Evolutionary conservation across 177 flowering plant genomes (phyloP).

Genomic region (Tripterygium wilfordii): DNA sequence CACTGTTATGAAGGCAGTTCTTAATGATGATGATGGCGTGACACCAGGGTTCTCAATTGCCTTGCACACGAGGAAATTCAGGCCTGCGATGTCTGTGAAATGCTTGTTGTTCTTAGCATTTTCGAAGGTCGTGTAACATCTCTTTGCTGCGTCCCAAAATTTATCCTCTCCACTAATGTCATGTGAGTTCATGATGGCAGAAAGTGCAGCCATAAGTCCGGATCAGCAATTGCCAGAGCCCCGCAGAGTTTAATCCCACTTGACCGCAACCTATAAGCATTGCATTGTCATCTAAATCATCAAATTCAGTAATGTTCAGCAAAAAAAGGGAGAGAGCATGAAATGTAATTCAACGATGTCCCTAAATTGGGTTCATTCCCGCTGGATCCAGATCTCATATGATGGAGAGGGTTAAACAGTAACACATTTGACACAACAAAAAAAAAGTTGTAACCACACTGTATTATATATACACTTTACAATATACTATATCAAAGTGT

Average conservation of each 20-base stretch:
- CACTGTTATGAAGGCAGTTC: conserved; percentile 67
- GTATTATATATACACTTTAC: too few species aligned
- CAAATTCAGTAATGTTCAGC: too few species aligned
- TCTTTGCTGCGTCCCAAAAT: conserved; percentile 65
- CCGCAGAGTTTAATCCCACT: conserved; percentile 47
- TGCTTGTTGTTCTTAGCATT: conserved; percentile 54
- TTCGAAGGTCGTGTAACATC: conserved; percentile 33
- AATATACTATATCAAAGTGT: too few species aligned
- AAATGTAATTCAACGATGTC: too few species aligned
- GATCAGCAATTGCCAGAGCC: conserved; percentile 57
- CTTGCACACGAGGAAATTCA: conserved; percentile 80
- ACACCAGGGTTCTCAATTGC: conserved; percentile 77
- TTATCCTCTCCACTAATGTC: conserved; percentile 39
- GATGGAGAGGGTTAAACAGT: too few species aligned
- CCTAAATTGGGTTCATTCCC: too few species aligned
- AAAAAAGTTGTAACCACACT: too few species aligned
- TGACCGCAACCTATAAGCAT: too few species aligned
- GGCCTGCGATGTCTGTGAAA: conserved; percentile 78
- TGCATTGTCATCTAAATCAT: too few species aligned
- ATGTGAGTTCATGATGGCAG: conserved; percentile 64
- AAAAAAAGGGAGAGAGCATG: too few species aligned
- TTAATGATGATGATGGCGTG: conserved; percentile 59
- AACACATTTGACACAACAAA: too few species aligned
- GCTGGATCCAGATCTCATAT: too few species aligned
- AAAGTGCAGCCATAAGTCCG: conserved; percentile 56